Base-by-base conservation (phyloP, 2,329 filamentous ascomycete genomes). In the Pyricularia grisea region DNA sequence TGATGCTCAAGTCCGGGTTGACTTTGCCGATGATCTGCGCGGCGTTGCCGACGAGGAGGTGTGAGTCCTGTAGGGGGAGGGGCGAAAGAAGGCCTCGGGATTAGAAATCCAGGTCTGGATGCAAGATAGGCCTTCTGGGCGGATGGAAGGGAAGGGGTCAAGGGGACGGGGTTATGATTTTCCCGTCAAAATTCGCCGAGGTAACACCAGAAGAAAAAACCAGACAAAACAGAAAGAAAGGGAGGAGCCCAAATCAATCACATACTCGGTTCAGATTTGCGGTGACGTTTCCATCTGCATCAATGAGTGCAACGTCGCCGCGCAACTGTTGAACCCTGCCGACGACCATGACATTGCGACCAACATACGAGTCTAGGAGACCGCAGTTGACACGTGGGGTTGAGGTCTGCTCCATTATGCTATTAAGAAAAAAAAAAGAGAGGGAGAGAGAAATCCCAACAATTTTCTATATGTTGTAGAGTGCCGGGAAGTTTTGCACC, bases 261-360 rank as follows among this genome's bases (percentile, higher is more conserved):
- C 85, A 71, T 81, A 93, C 91, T 67, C 90, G 84, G 76, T 92
- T 93, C 72, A 98, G 78, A 23, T 90, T 81, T 1, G 93, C 83
- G 0, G 89, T 92, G 30, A 97, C 87, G 27, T 88, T 85, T 0
- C 94, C 94, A 30, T 88, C 90, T 6, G 92, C 90, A 69, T 97
- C 93, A 33, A 98, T 86, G 6, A 88, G 88, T 0, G 93, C 94
- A 67, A 87, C 86, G 68, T 95, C 92, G 73, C 94, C 94, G 67
- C 90, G 89, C 28, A 98, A 84, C 75, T 95, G 90, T 4, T 87
- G 86, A 65, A 98, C 93, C 75, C 91, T 93, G 75, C 95, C 95
- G 5, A 97, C 85, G 69, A 98, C 84, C 74, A 93, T 93, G 71
- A 98, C 92, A 71, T 91, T 92, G 72, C 87, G 86, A 73, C 84